Conservation (phyloP, 768 basidiomycete species). For the Serendipita sp. region DNA sequence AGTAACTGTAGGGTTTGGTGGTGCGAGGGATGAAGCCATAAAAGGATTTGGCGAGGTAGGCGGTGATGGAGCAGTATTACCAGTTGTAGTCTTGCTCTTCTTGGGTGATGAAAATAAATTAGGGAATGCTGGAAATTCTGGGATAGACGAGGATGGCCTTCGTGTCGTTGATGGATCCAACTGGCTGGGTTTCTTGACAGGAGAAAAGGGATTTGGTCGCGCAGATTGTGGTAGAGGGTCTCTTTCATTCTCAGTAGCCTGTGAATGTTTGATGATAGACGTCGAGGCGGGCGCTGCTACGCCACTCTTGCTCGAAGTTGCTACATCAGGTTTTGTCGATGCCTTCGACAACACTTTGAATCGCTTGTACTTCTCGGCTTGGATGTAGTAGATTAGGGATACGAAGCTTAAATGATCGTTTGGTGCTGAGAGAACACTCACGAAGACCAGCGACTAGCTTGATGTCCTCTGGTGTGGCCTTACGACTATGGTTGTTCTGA, state of each 20-base stretch:
- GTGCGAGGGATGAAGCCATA: neutral
- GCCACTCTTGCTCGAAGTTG: conserved; percentile 18
- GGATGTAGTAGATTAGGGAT: conserved; percentile 4
- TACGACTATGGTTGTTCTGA: conserved; percentile 34
- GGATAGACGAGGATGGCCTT: neutral
- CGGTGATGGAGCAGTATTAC: neutral
- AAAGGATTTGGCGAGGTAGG: neutral
- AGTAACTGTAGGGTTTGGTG: neutral
- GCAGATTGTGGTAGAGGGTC: neutral
- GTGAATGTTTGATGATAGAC: conserved; percentile 9
- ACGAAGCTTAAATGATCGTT: conserved; percentile 9
- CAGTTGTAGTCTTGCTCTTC: neutral
- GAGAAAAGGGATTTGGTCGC: conserved; percentile 2
- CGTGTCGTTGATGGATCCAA: neutral
- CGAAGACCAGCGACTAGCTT: conserved; percentile 45
- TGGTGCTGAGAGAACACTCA: conserved; percentile 22
- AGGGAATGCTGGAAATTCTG: neutral
- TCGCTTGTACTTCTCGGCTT: conserved; percentile 65
- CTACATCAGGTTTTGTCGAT: conserved; percentile 8
- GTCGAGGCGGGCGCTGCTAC: conserved; percentile 17
- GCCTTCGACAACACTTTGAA: conserved; percentile 62
- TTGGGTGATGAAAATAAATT: conserved; percentile 6
- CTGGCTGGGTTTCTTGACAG: neutral
- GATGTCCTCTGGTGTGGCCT: conserved; percentile 58
- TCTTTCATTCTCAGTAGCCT: neutral